These are phyloP conservation scores for Thielaviopsis ethacetica DNA, from an alignment of 2,329 filamentous ascomycete species.

Conservation along the genomic window DNA sequence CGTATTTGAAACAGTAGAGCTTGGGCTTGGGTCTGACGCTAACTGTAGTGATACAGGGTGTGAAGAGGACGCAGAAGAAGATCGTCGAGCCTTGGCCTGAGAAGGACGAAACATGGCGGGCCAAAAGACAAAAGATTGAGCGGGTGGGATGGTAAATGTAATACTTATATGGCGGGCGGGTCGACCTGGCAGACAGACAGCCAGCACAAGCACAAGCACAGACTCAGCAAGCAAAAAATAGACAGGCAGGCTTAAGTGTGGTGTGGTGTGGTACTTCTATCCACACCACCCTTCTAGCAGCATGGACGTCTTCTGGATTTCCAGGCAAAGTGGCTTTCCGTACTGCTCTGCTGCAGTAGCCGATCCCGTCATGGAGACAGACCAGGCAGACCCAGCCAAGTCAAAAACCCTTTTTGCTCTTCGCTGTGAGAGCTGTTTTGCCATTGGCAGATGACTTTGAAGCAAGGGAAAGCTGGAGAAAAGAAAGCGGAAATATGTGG, in stretches of 20 bases:
- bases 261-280: background rate
- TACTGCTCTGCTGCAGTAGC: too few species aligned
- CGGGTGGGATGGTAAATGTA: background rate
- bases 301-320: background rate
- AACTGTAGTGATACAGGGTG: background rate
- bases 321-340: too few species aligned
- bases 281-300: background rate
- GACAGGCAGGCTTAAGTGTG: background rate
- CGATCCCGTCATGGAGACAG: too few species aligned
- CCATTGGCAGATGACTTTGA: too few species aligned
- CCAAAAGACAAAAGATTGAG: background rate
- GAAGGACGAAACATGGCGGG: constrained; percentile 5
- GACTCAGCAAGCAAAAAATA: background rate
- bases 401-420: too few species aligned
- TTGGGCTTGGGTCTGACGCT: background rate
- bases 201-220: background rate
- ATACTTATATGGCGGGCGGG: constrained; percentile 1
- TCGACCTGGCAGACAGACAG: background rate
- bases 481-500: too few species aligned
- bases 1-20: background rate
- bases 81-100: background rate
- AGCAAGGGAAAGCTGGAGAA: too few species aligned
- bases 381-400: too few species aligned
- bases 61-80: background rate
- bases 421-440: too few species aligned